Percentiles rank a stretch among this genome's conserved stretches.
Evolutionary conservation across 352 stramenopile genomes (phyloP).

Genomic region (Pythium phragmiticola): DNA sequence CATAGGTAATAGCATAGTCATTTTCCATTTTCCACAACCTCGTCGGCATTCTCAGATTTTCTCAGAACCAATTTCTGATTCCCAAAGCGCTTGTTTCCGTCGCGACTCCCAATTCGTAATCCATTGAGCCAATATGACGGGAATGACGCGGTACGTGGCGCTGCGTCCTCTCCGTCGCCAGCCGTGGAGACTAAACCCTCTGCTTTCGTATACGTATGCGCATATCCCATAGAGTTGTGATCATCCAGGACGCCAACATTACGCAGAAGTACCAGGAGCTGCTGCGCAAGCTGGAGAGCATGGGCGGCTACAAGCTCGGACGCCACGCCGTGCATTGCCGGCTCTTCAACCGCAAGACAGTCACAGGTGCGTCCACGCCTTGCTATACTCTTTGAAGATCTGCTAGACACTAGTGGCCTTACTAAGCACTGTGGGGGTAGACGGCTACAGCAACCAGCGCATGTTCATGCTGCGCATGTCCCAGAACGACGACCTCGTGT

Average conservation of each 20-base stretch:
- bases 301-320: conserved; percentile 76
- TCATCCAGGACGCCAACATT: conserved; percentile 78
- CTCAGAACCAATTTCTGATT: background rate
- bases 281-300: conserved; percentile 79
- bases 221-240: conserved; percentile 51
- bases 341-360: conserved; percentile 85
- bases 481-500: conserved; percentile 85
- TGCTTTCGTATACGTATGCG: background rate
- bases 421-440: conserved; percentile 23
- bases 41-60: background rate
- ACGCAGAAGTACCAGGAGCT: conserved; percentile 87
- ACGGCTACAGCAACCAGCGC: conserved; percentile 83
- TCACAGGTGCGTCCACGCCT: conserved; percentile 37
- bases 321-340: conserved; percentile 83
- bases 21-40: background rate
- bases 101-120: background rate
- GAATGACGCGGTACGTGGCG: conserved; percentile 62
- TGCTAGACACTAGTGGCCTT: background rate
- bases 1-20: background rate
- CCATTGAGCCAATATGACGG: conserved; percentile 44
- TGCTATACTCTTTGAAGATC: background rate
- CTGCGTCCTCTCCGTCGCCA: background rate
- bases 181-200: background rate
- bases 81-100: background rate
- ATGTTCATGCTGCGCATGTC: conserved; percentile 91